Evolutionary conservation across 2,329 filamentous ascomycete genomes (phyloP).

Genomic region (Didymosphaeria variabile): DNA sequence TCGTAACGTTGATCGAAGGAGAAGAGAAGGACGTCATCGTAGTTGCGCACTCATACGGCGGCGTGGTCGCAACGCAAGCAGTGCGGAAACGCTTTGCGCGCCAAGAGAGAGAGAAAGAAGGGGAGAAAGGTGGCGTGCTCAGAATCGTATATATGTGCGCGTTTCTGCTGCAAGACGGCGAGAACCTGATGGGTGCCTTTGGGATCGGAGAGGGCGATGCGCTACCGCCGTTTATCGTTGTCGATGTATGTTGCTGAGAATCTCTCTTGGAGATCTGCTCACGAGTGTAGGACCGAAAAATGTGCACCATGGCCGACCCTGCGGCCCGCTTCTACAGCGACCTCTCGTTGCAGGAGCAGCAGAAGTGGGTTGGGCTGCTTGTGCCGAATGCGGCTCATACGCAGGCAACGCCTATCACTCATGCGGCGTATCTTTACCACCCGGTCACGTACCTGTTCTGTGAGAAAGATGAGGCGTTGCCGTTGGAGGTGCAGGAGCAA

Average conservation of each 20-base stretch:
- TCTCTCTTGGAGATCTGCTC: too few species aligned
- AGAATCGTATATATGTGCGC: constrained; percentile 17
- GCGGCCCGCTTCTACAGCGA: constrained; percentile 13
- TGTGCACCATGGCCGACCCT: constrained; percentile 11
- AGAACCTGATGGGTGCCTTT: constrained; percentile 5
- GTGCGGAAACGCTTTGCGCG: not conserved
- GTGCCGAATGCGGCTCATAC: not conserved
- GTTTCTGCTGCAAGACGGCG: constrained; percentile 5
- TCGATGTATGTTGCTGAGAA: constrained; percentile 5
- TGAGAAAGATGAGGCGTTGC: constrained; percentile 13
- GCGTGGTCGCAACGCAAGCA: constrained; percentile 15
- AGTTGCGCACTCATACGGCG: constrained; percentile 18
- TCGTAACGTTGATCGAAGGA: not conserved
- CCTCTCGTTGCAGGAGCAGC: not conserved
- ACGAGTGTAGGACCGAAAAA: not conserved
- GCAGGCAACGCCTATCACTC: constrained; percentile 1
- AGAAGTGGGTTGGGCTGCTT: constrained; percentile 7
- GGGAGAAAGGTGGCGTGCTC: constrained; percentile 13
- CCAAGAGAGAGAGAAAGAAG: not conserved
- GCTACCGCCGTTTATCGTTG: constrained; percentile 5
- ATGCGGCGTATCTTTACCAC: constrained; percentile 13
- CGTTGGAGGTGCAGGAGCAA: constrained; percentile 11
- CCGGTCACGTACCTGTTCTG: constrained; percentile 17
- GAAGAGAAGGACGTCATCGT: constrained; percentile 19
- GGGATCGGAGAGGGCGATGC: not conserved